Percentiles rank a stretch among this genome's conserved stretches.
phyloP scores from a whole-genome alignment of 2,329 filamentous ascomycete species.

The Alternaria arborescens region DNA sequence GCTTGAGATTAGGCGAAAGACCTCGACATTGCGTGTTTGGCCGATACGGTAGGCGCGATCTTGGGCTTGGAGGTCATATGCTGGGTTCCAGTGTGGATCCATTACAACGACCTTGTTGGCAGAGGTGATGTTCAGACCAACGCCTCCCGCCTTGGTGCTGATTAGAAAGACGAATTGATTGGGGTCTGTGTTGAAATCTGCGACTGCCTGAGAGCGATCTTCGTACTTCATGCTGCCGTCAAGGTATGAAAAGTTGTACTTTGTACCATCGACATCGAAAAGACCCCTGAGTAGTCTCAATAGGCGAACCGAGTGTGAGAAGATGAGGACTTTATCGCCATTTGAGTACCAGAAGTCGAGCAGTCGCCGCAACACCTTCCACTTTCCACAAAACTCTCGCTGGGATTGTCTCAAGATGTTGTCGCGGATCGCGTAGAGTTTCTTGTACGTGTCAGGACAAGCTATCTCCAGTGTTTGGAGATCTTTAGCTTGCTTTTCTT shows the following conservation, averaged over 20 bases:
- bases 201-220: slow-evolving; percentile 81
- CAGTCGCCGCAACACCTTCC: slow-evolving; percentile 87
- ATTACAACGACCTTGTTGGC: slow-evolving; percentile 98
- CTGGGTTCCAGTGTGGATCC: slow-evolving; percentile 97
- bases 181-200: slow-evolving; percentile 89
- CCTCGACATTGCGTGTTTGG: slow-evolving; percentile 90
- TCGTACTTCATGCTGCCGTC: slow-evolving; percentile 86
- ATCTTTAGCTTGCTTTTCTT: slow-evolving; percentile 80
- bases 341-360: slow-evolving; percentile 89
- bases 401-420: slow-evolving; percentile 83
- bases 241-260: slow-evolving; percentile 89
- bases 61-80: slow-evolving; percentile 93
- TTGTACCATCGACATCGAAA: slow-evolving; percentile 77
- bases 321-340: slow-evolving; percentile 94
- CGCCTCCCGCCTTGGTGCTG: slow-evolving; percentile 89
- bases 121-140: slow-evolving; percentile 94
- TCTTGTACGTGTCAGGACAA: slow-evolving; percentile 76
- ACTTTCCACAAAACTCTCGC: slow-evolving; percentile 94
- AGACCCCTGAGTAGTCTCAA: slow-evolving; percentile 84
- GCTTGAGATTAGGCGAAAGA: slow-evolving; percentile 87
- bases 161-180: slow-evolving; percentile 94
- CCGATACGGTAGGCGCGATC: slow-evolving; percentile 96
- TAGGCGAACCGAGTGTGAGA: slow-evolving; percentile 89
- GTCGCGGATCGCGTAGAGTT: slow-evolving; percentile 77
- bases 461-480: slow-evolving; percentile 76